These are phyloP conservation scores for Saccharomycopsis fodiens DNA, from an alignment of 805 yeast species.

Conservation along the genomic window DNA sequence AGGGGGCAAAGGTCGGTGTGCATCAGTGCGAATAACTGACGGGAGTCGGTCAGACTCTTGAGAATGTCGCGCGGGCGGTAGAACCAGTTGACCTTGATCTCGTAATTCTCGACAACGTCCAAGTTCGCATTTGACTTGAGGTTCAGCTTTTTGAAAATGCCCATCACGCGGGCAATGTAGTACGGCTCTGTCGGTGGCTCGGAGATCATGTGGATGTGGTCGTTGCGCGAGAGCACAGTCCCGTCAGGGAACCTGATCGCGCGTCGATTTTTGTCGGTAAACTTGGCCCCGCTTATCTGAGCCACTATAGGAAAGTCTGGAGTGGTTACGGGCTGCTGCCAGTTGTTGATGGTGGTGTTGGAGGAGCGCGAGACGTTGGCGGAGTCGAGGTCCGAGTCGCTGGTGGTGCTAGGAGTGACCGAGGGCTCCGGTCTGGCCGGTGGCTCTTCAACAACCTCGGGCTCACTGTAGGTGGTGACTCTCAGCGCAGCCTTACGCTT, in stretches of 20 bases:
- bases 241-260: constrained; percentile 22
- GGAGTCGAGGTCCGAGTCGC: background rate
- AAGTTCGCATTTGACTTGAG: constrained; percentile 21
- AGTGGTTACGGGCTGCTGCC: constrained; percentile 14
- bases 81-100: constrained; percentile 80
- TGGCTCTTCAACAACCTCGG: constrained; percentile 3
- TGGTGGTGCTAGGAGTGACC: background rate
- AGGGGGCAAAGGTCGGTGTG: constrained; percentile 81
- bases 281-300: constrained; percentile 7
- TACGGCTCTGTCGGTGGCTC: constrained; percentile 96
- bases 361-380: background rate
- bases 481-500: constrained; percentile 19
- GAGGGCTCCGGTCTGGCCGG: background rate
- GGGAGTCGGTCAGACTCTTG: constrained; percentile 56
- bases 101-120: constrained; percentile 45
- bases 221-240: constrained; percentile 28
- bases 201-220: constrained; percentile 73
- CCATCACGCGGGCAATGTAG: constrained; percentile 78
- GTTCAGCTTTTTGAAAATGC: constrained; percentile 45
- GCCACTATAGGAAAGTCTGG: constrained; percentile 10
- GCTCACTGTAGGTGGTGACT: constrained; percentile 16
- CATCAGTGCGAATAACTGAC: constrained; percentile 76
- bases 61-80: constrained; percentile 83
- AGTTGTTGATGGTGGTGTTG: constrained; percentile 17
- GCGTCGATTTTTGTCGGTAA: background rate